Evolutionary conservation across 2,329 filamentous ascomycete species (phyloP).

Genomic region (Metarhizium rileyi): DNA sequence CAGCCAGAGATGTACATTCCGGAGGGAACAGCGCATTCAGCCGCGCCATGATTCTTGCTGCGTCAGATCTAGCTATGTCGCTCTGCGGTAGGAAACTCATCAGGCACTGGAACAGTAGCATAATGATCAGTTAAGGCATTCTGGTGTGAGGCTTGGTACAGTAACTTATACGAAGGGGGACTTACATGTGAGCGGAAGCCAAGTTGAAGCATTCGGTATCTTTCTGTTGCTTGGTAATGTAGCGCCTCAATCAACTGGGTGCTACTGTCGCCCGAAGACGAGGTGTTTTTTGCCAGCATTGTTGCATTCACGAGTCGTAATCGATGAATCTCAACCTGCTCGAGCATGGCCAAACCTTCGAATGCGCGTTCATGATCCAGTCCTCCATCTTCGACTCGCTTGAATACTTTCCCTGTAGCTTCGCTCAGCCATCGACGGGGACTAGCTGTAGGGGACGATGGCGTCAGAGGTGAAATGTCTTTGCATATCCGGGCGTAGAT

Average conservation of each 20-base stretch:
- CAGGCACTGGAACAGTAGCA: neutral
- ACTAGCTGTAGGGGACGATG: slow-evolving; percentile 11
- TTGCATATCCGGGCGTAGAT: slow-evolving; percentile 6
- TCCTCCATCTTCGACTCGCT: slow-evolving; percentile 15
- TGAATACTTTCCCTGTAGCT: slow-evolving; percentile 18
- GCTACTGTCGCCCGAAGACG: slow-evolving; percentile 7
- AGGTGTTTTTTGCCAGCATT: slow-evolving; percentile 9
- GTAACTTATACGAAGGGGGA: neutral
- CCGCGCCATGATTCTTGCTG: slow-evolving; percentile 20
- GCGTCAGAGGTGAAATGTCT: neutral
- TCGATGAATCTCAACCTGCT: slow-evolving; percentile 23
- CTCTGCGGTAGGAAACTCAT: slow-evolving; percentile 4
- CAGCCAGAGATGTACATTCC: slow-evolving; percentile 7
- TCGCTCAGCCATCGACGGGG: slow-evolving; percentile 18
- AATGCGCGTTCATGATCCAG: slow-evolving; percentile 17
- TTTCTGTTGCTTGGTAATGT: slow-evolving; percentile 16
- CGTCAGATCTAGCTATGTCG: slow-evolving; percentile 6
- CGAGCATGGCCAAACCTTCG: slow-evolving; percentile 21
- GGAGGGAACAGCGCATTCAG: slow-evolving; percentile 27
- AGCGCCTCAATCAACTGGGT: slow-evolving; percentile 19
- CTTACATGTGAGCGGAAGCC: slow-evolving; percentile 25
- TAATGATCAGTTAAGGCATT: neutral
- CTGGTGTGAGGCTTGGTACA: neutral
- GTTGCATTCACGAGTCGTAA: slow-evolving; percentile 17
- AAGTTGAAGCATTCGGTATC: slow-evolving; percentile 22